Conservation (phyloP, 805 yeast genomes). For the Ogataea methanolica region DNA sequence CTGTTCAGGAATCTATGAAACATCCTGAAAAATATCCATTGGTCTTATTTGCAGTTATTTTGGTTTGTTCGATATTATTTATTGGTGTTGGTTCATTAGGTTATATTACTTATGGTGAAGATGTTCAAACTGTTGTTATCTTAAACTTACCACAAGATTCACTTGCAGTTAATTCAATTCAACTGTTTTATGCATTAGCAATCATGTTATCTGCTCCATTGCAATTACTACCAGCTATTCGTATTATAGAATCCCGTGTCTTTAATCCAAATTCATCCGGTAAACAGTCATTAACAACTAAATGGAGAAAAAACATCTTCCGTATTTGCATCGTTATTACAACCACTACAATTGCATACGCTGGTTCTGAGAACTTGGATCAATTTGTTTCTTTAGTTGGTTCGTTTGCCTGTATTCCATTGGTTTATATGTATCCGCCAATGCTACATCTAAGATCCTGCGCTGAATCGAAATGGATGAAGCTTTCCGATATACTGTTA, state of each 20-base stretch:
- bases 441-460: slow-evolving; percentile 61
- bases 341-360: slow-evolving; percentile 56
- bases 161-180: slow-evolving; percentile 58
- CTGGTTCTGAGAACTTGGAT: slow-evolving; percentile 67
- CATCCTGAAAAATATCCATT: slow-evolving; percentile 69
- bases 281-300: slow-evolving; percentile 43
- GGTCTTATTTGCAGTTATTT: slow-evolving; percentile 56
- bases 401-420: slow-evolving; percentile 79
- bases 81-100: slow-evolving; percentile 64
- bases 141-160: slow-evolving; percentile 68
- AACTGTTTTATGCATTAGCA: slow-evolving; percentile 68
- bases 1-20: slow-evolving; percentile 78
- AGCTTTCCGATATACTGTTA: slow-evolving; percentile 43
- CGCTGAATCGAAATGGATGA: slow-evolving; percentile 34
- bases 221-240: slow-evolving; percentile 74
- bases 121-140: slow-evolving; percentile 63
- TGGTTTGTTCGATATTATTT: slow-evolving; percentile 59
- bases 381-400: slow-evolving; percentile 77
- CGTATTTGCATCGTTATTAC: slow-evolving; percentile 49
- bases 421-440: slow-evolving; percentile 84
- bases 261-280: slow-evolving; percentile 53
- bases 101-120: slow-evolving; percentile 62
- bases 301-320: slow-evolving; percentile 64
- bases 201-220: slow-evolving; percentile 77
- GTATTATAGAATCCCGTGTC: slow-evolving; percentile 61